phyloP scores from a whole-genome alignment of 2,329 filamentous ascomycete species.

The Pseudocercospora fuligena region DNA sequence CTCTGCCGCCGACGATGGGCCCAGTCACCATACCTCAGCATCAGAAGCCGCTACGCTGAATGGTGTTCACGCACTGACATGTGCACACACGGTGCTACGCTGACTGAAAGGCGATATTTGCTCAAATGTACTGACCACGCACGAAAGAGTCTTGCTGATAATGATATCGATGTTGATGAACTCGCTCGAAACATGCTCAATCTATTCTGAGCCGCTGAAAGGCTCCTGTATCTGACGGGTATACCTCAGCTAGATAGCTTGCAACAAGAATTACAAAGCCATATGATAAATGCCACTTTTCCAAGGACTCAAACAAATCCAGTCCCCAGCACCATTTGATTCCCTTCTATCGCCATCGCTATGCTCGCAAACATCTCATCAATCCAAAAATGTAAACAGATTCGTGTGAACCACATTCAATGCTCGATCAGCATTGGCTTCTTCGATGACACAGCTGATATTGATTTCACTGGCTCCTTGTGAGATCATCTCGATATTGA shows the following conservation, averaged over 20 bases:
- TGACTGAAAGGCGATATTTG: conserved; percentile 1
- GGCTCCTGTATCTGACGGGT: conserved; percentile 6
- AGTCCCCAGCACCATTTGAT: background rate
- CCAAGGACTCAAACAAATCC: background rate
- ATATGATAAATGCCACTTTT: background rate
- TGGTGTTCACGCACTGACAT: background rate
- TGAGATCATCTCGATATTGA: conserved; percentile 99
- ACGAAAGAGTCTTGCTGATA: background rate
- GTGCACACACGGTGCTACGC: conserved; percentile 10
- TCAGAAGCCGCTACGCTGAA: background rate
- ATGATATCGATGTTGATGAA: background rate
- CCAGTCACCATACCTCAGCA: background rate
- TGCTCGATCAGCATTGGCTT: conserved; percentile 85
- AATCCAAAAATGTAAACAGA: conserved; percentile 94
- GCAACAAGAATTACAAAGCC: background rate
- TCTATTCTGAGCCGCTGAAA: conserved; percentile 14
- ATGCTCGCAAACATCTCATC: conserved; percentile 11
- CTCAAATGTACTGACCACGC: background rate
- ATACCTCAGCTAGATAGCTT: conserved; percentile 9
- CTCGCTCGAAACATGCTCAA: conserved; percentile 11
- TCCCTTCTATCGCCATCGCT: conserved; percentile 1
- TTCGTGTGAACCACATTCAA: conserved; percentile 94
- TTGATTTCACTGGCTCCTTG: conserved; percentile 99
- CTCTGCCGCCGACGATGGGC: background rate
- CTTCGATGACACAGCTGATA: conserved; percentile 96